These are phyloP conservation scores for Boletus edulis DNA, from an alignment of 768 basidiomycete genomes.

Conservation along the genomic window DNA sequence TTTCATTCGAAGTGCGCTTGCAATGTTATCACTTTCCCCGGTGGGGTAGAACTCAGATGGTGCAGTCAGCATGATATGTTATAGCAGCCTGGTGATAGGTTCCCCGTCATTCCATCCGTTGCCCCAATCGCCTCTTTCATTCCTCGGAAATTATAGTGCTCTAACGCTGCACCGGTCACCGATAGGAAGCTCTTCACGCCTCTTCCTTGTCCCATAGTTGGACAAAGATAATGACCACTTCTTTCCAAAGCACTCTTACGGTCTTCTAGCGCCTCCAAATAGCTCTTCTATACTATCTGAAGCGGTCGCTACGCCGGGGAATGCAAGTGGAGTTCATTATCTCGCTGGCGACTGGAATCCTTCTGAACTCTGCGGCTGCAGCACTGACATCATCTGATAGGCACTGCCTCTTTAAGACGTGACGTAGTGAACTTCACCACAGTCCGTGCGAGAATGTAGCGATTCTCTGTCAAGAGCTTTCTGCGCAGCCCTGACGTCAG, in stretches of 20 bases:
- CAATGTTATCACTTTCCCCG: constrained; percentile 11
- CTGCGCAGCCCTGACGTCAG: constrained; percentile 28
- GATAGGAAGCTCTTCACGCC: constrained; percentile 12
- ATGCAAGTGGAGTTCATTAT: constrained; percentile 17
- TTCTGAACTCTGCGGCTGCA: constrained; percentile 12
- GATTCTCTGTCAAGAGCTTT: constrained; percentile 15
- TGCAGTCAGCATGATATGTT: constrained; percentile 5
- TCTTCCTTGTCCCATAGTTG: constrained; percentile 1
- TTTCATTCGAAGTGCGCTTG: constrained; percentile 22
- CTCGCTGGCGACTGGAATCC: constrained; percentile 3
- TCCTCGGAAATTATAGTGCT: constrained; percentile 27
- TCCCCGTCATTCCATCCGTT: constrained; percentile 14
- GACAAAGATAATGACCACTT: background rate
- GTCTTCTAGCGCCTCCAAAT: constrained; percentile 11
- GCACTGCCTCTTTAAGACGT: constrained; percentile 12
- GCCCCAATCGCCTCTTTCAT: constrained; percentile 18
- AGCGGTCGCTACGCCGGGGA: constrained; percentile 9
- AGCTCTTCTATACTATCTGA: constrained; percentile 9
- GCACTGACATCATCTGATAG: constrained; percentile 25
- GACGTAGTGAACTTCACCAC: constrained; percentile 3
- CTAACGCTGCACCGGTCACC: constrained; percentile 7
- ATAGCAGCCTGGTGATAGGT: constrained; percentile 7
- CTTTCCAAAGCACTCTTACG: constrained; percentile 1
- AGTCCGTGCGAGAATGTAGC: constrained; percentile 6
- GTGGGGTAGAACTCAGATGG: constrained; percentile 8